Conservation (phyloP, 805 yeast genomes). For the Candida vartiovaarae region DNA sequence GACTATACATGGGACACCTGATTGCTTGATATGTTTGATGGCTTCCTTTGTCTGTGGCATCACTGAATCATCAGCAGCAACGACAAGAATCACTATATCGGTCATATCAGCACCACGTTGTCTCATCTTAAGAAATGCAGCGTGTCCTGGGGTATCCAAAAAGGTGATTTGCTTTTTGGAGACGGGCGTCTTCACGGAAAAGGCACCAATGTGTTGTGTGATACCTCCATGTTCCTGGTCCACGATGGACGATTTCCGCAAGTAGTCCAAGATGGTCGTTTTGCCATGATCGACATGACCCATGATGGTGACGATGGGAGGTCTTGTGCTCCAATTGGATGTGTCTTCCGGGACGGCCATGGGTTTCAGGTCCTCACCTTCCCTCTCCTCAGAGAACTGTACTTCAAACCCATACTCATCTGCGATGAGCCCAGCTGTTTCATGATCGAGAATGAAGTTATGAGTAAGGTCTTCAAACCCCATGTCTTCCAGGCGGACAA, state of each 20-base stretch:
- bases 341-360: slow-evolving; percentile 34
- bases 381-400: slow-evolving; percentile 21
- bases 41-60: slow-evolving; percentile 98
- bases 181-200: slow-evolving; percentile 72
- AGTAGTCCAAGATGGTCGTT: slow-evolving; percentile 83
- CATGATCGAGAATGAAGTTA: slow-evolving; percentile 77
- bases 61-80: slow-evolving; percentile 95
- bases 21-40: slow-evolving; percentile 79
- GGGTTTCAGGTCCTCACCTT: slow-evolving; percentile 46
- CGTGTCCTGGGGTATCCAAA: slow-evolving; percentile 96
- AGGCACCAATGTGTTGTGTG: slow-evolving; percentile 97
- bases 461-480: slow-evolving; percentile 69
- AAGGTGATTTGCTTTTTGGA: slow-evolving; percentile 78
- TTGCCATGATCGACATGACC: slow-evolving; percentile 99
- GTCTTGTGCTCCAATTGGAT: slow-evolving; percentile 48
- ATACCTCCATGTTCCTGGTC: slow-evolving; percentile 91
- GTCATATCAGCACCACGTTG: slow-evolving; percentile 94
- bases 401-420: slow-evolving; percentile 79
- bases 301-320: slow-evolving; percentile 96
- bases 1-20: slow-evolving; percentile 78
- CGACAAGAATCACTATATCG: slow-evolving; percentile 86
- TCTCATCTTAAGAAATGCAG: slow-evolving; percentile 93
- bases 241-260: slow-evolving; percentile 80
- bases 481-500: slow-evolving; percentile 49
- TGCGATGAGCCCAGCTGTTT: slow-evolving; percentile 79